Conservation (phyloP, 2,329 filamentous ascomycete species). For the Helicocarpus griseus region DNA sequence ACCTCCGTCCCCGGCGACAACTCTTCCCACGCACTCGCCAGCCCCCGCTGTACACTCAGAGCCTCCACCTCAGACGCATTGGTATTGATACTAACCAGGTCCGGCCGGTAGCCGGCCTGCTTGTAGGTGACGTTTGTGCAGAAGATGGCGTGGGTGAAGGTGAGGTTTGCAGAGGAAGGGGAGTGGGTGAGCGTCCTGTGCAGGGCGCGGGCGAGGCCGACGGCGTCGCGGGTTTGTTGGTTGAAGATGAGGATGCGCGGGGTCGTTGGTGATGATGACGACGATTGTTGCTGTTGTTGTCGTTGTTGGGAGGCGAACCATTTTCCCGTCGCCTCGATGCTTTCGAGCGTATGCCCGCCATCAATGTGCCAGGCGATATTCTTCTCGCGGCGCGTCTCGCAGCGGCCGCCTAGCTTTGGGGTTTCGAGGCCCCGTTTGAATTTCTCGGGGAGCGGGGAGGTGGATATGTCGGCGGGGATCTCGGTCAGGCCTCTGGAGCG, state of each 20-base stretch:
- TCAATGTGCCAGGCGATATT: conserved; percentile 70
- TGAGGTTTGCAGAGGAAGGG: conserved; percentile 25
- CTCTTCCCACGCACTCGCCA: conserved; percentile 52
- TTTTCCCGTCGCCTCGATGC: conserved; percentile 61
- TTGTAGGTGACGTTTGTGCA: conserved; percentile 65
- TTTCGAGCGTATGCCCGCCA: conserved; percentile 80
- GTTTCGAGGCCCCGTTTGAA: conserved; percentile 57
- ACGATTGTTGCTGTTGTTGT: neutral
- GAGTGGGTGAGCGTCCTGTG: conserved; percentile 45
- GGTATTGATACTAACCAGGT: conserved; percentile 54
- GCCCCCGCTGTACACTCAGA: conserved; percentile 56
- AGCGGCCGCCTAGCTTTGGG: conserved; percentile 65
- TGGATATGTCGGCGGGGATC: conserved; percentile 28
- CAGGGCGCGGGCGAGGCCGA: conserved; percentile 53
- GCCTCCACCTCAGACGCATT: conserved; percentile 48
- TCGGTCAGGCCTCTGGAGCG: conserved; percentile 23
- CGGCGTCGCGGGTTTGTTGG: conserved; percentile 75
- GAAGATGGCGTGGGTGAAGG: conserved; percentile 69
- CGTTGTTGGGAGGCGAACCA: conserved; percentile 57
- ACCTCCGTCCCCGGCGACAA: conserved; percentile 45
- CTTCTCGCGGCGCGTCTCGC: conserved; percentile 54
- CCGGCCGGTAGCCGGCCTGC: conserved; percentile 50
- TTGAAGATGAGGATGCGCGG: conserved; percentile 72
- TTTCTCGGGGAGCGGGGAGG: conserved; percentile 44
- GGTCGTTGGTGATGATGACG: conserved; percentile 19